Percentiles rank a stretch among this genome's conserved stretches.
Conservation (phyloP, 495 filamentous ascomycete genomes). For the Podospora bellae-mahoneyi region DNA sequence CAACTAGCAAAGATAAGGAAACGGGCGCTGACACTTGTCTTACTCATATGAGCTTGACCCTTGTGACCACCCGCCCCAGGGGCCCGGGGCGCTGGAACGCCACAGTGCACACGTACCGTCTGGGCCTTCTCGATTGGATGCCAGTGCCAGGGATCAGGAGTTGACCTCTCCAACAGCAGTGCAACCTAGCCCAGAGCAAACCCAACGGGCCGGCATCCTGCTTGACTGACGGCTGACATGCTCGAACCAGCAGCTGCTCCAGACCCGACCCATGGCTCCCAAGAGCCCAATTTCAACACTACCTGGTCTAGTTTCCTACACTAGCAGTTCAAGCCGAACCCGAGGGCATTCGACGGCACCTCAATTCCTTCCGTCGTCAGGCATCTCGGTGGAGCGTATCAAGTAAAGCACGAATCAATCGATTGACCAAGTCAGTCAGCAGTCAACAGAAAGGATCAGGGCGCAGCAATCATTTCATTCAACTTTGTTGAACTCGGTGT, state of each 20-base stretch:
- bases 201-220: background rate
- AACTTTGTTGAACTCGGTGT: background rate
- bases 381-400: too few species aligned
- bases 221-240: background rate
- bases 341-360: background rate
- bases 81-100: background rate
- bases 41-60: background rate
- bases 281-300: background rate
- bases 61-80: background rate
- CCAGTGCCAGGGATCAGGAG: background rate
- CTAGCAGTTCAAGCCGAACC: background rate
- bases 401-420: background rate
- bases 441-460: background rate
- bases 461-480: background rate
- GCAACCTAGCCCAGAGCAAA: background rate
- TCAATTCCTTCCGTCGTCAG: too few species aligned
- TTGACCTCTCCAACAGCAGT: background rate
- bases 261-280: background rate
- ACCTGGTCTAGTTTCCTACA: background rate
- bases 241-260: background rate
- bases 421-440: background rate
- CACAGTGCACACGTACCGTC: slow-evolving; percentile 1
- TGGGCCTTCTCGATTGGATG: background rate
- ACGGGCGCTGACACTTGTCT: slow-evolving; percentile 6
- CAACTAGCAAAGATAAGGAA: background rate